Conservation (phyloP, 345 rosid species). For the Euphorbia peplus region DNA sequence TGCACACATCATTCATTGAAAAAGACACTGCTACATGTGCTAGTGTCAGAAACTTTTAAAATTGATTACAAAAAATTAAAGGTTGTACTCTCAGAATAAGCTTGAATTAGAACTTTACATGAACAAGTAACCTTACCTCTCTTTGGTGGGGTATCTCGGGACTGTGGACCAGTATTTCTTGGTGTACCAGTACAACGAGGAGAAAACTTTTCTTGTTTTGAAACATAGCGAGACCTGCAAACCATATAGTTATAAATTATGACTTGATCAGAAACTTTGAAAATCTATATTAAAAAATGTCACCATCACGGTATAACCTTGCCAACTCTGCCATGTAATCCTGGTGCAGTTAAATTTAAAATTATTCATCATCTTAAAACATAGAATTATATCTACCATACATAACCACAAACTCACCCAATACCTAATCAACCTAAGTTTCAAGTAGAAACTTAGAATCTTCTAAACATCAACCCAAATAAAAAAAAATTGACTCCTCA, state of each 20-base stretch:
- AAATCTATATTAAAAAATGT: neutral
- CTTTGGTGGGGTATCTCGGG: constrained; percentile 84
- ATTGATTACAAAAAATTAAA: neutral
- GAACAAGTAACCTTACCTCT: constrained; percentile 50
- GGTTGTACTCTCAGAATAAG: neutral
- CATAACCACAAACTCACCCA: too few relatives aligned
- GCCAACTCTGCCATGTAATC: neutral
- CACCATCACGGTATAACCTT: neutral
- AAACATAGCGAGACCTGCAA: constrained; percentile 56
- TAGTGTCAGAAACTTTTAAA: neutral
- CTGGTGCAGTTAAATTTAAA: neutral
- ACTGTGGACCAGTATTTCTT: constrained; percentile 81
- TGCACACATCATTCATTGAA: constrained; percentile 16
- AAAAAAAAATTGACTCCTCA: neutral
- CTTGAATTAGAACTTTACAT: neutral
- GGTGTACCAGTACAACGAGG: constrained; percentile 66
- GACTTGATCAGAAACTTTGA: neutral
- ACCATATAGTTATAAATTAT: neutral
- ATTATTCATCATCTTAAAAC: neutral
- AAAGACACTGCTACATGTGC: constrained; percentile 1
- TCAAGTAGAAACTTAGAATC: neutral
- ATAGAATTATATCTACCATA: neutral
- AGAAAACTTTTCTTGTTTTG: constrained; percentile 74
- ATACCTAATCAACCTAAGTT: neutral
- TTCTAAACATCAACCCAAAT: neutral